A percentile compares a stretch with the other conserved stretches of the same genome.
Evolutionary conservation across 352 stramenopile genomes (phyloP).

Genomic region (Phytophthora sp.): DNA sequence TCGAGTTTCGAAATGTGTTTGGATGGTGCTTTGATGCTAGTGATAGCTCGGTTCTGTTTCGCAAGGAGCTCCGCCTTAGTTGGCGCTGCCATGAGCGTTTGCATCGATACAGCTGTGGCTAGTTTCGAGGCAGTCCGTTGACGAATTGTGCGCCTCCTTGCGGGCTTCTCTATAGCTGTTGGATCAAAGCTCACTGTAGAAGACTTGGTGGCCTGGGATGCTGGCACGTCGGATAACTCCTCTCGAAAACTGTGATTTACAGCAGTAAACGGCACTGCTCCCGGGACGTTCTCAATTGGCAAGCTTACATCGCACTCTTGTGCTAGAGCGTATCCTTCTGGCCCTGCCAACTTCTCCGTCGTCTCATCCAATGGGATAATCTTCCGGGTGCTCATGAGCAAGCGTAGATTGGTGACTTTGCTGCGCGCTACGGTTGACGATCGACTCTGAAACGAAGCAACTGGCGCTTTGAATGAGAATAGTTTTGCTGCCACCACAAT

Average conservation of each 20-base stretch:
- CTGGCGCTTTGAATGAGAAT: constrained; percentile 14
- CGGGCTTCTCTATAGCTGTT: constrained; percentile 1
- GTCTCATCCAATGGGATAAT: constrained; percentile 25
- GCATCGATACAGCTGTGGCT: constrained; percentile 22
- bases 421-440: neutral
- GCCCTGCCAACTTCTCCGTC: neutral
- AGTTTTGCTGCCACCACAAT: constrained; percentile 15
- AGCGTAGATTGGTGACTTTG: neutral
- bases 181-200: constrained; percentile 31
- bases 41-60: constrained; percentile 31
- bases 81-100: constrained; percentile 6
- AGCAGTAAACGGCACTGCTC: neutral
- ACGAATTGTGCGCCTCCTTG: constrained; percentile 18
- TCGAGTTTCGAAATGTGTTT: constrained; percentile 46
- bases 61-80: constrained; percentile 33
- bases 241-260: constrained; percentile 17
- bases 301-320: neutral
- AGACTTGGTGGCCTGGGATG: neutral
- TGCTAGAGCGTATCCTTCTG: neutral
- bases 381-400: constrained; percentile 32
- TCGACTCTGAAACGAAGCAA: neutral
- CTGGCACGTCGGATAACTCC: constrained; percentile 3
- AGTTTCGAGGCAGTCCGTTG: constrained; percentile 26
- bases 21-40: constrained; percentile 27
- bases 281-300: constrained; percentile 10